A percentile compares a stretch with the other conserved stretches of the same genome.
Conservation (phyloP, 106 monocot species). For the Phalaenopsis aphrodite region DNA sequence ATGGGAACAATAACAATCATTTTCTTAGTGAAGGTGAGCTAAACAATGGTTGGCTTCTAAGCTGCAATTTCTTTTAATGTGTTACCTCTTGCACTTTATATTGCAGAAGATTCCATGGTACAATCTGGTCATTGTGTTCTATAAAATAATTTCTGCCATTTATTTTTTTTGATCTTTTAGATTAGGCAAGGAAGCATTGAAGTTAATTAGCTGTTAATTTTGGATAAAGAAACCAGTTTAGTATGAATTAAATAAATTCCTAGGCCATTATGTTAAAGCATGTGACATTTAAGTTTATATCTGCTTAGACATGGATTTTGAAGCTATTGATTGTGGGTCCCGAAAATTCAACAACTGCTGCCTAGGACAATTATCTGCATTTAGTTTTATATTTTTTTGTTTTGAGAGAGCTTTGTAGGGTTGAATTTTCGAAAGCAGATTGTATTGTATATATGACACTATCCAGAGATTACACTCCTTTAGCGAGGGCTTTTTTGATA, state of each 20-base stretch:
- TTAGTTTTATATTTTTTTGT: no score
- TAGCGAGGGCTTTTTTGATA: no score
- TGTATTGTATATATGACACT: no score
- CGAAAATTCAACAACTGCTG: no score
- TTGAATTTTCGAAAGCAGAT: no score
- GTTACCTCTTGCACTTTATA: not conserved
- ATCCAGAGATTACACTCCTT: no score
- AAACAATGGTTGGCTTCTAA: not conserved
- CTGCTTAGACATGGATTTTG: not conserved
- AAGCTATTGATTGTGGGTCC: not conserved
- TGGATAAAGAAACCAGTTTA: not conserved
- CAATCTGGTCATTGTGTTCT: not conserved
- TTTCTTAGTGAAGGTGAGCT: slow-evolving; percentile 42
- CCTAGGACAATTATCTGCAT: no score
- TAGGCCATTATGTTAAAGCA: not conserved
- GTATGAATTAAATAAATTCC: slow-evolving; percentile 1
- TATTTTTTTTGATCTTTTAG: not conserved
- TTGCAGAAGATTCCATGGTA: not conserved
- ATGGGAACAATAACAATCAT: slow-evolving; percentile 20
- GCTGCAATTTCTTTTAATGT: not conserved
- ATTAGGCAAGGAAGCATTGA: not conserved
- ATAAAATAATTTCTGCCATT: not conserved
- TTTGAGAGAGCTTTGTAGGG: no score
- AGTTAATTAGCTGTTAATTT: not conserved
- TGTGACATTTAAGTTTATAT: not conserved